Conservation (phyloP, 2,329 filamentous ascomycete genomes). For the Scytalidium sp. region DNA sequence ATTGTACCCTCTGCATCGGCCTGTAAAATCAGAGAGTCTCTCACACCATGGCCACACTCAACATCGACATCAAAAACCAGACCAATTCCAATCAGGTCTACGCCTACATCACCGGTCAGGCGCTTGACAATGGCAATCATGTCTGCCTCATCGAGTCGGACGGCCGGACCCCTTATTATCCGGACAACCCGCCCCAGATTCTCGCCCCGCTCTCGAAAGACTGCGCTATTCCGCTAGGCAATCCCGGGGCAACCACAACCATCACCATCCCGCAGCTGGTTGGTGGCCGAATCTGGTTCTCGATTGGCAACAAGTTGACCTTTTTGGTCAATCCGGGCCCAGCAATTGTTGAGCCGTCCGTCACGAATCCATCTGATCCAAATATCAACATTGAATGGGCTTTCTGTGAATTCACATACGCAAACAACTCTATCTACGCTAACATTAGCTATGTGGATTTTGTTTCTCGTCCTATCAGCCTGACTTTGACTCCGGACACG, state of each 20-base stretch:
- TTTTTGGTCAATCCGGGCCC: slow-evolving; percentile 72
- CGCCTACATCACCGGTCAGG: slow-evolving; percentile 69
- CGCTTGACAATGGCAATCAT: slow-evolving; percentile 55
- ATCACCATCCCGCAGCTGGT: slow-evolving; percentile 68
- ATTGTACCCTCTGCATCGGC: neutral
- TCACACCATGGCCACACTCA: slow-evolving; percentile 40
- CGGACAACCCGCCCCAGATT: slow-evolving; percentile 51
- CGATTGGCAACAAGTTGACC: slow-evolving; percentile 54
- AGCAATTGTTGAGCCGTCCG: slow-evolving; percentile 71
- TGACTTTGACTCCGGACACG: slow-evolving; percentile 42
- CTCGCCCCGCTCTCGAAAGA: slow-evolving; percentile 52
- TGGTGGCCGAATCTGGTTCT: slow-evolving; percentile 72
- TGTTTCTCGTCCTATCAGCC: slow-evolving; percentile 60
- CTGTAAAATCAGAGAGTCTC: no score
- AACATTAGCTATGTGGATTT: slow-evolving; percentile 79
- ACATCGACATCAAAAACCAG: slow-evolving; percentile 63
- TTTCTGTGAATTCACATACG: slow-evolving; percentile 70
- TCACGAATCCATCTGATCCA: slow-evolving; percentile 61
- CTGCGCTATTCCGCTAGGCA: slow-evolving; percentile 62
- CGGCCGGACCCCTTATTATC: slow-evolving; percentile 63
- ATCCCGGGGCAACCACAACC: slow-evolving; percentile 54
- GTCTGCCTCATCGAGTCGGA: slow-evolving; percentile 64
- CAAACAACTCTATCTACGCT: slow-evolving; percentile 57
- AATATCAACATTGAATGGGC: slow-evolving; percentile 63
- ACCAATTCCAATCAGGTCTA: slow-evolving; percentile 59